Evolutionary conservation across 176 grass and related monocot genomes (phyloP), one percentile per base, ranked within the genome.

Genomic region (Triticum turgidum): DNA sequence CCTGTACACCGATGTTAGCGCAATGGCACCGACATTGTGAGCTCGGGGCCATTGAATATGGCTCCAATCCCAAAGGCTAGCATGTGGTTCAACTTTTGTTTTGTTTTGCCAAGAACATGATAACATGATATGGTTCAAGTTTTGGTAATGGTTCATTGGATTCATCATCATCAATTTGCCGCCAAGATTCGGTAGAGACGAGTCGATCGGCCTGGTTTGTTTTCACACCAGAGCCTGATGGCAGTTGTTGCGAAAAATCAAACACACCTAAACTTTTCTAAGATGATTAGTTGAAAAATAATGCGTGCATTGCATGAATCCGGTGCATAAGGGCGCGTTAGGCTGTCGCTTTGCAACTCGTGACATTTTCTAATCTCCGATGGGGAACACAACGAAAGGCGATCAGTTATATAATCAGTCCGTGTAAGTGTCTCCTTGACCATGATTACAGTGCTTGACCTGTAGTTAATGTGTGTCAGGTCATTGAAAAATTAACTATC

Each of bases 321-420:
- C 24, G 0, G 69, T 24, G 38, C 38, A 24, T 77, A 34, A 54
- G 73, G 20, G 15, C 61, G 47, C 30, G 86, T 71, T 85, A 65
- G 70, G 39, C 70, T 82, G 86, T 91, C 89, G 63, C 82, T 85
- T 82, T 85, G 89, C 52, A 70, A 77, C 70, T 78, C 86, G 86
- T 85, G 82, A 88, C 51, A 35, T 77, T 82, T 66, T 77, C 24
- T 72, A 88, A 82, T 63, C 27, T 21, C 76, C 51, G 38, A 63
- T 13, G 69, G 68, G 85, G 73, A 84, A 87, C 89, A 77, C 82
- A 77, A 84, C 67, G 77, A 77, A 80, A 18, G 85, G 54, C 76
- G 7, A 37, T 10, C 81, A 76, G 22, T 84, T 80, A 30, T 70
- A 29, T 58, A 83, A 24, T 22, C 14, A 61, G 32, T 44, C 39